Evolutionary conservation across 257 asterid genomes (phyloP), one percentile per base, ranked within the genome.

Genomic region (Solanum paucissectum): DNA sequence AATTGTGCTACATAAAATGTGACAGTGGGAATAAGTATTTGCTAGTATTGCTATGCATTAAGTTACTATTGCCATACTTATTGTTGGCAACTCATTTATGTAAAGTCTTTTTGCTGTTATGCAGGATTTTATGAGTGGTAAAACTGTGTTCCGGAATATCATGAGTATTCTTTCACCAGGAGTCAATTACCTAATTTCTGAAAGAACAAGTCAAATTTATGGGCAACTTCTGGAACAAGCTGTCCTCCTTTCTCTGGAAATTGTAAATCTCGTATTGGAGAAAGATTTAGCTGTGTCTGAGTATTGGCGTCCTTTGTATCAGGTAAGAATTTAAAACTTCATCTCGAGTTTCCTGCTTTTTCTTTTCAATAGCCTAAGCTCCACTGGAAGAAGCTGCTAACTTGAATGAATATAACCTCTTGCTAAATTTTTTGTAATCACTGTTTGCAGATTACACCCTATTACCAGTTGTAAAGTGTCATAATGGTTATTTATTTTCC

Each of bases 121-220:
- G 93, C 96, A 97, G 99, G 99, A 97, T 88, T 94, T 95, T 88
- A 95, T 95, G 99, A 95, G 98, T 87, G 98, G 98, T 88, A 97
- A 93, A 92, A 92, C 94, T 73, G 91, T 94, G 87, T 97, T 95
- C 83, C 92, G 99, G 84, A 97, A 97, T 90, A 89, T 94, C 86
- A 92, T 96, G 99, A 91, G 95, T 66, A 95, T 95, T 91, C 90
- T 97, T 86, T 89, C 90, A 88, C 95, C 95, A 10, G 99, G 99
- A 92, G 99, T 95, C 79, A 92, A 92, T 93, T 90, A 89, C 89
- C 89, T 94, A 60, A 94, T 93, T 86, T 77, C 91, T 20, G 95
- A 95, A 87, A 94, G 96, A 23, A 91, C 98, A 25, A 93, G 91
- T 93, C 96, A 97, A 91, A 92, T 91, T 86, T 93, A 96, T 85